A percentile compares a stretch with the other conserved stretches of the same genome.
Conservation (phyloP, 2,329 filamentous ascomycete genomes). For the Talaromyces sp. region DNA sequence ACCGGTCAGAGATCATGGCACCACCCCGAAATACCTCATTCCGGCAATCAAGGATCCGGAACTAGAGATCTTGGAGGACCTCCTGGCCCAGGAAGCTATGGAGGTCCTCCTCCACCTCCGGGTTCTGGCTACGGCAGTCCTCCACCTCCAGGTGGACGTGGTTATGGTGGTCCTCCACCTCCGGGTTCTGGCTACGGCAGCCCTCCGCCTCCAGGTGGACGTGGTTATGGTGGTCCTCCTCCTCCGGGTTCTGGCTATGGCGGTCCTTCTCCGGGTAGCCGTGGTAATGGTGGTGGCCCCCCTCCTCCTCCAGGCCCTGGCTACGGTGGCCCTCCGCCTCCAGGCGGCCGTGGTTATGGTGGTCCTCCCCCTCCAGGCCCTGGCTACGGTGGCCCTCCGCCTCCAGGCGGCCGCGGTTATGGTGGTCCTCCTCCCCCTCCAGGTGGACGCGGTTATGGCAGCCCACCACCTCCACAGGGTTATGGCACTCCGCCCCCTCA, state of each 20-base stretch:
- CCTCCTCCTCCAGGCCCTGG: neutral
- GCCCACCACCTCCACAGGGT: conserved; percentile 1
- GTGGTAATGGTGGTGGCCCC: neutral
- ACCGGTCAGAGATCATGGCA: conserved; percentile 13
- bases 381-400: neutral
- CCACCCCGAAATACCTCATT: conserved; percentile 7
- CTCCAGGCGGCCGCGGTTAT: neutral
- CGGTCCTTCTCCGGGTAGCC: neutral
- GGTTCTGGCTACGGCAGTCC: conserved; percentile 3
- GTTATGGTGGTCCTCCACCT: neutral
- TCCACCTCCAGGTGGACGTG: neutral
- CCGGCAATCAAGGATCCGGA: neutral
- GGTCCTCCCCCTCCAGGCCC: neutral
- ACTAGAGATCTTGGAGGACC: conserved; percentile 7
- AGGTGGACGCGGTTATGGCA: neutral
- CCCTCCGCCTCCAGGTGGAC: neutral
- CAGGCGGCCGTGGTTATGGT: neutral
- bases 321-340: neutral
- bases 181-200: conserved; percentile 1
- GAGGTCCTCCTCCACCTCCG: neutral
- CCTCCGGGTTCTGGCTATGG: neutral
- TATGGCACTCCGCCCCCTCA: conserved; percentile 5
- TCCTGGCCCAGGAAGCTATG: neutral
- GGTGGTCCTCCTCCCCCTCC: conserved; percentile 10
- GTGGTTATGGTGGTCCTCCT: conserved; percentile 3